Base-by-base conservation (phyloP, 192 early-diverging fungal genomes). In the Diversispora epigaea region DNA sequence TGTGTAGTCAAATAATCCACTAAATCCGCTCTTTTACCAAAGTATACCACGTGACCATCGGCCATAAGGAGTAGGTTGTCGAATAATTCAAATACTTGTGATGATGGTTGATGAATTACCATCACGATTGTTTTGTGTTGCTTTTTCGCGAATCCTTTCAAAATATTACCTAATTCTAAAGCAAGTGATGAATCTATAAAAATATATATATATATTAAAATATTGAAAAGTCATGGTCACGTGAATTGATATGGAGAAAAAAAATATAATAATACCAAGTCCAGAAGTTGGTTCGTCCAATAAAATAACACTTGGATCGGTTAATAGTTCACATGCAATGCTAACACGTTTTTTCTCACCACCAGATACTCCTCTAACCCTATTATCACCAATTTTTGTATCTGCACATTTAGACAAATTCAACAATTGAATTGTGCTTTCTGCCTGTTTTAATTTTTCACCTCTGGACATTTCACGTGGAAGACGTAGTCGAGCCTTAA, bases 61-160 rank as follows among this genome's bases (percentile, higher is more conserved):
- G 86, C 81, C 46, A 93, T 80, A 22, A 93, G 57, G 11, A 92
- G 70, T 17, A 93, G 79, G 40, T 92, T 89, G 74, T 93, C 91
- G 41, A 93, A 88, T 50, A 90, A 65, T 77, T 84, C 70, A 58
- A 91, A 96, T 57, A 94, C 87, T 66, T 93, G 89, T 5, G 90
- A 91, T 52, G 87, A 86, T 21, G 96, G 96, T 80, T 96, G 95
- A 77, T 98, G 96, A 73, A 98, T 94, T 7, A 92, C 94, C 80
- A 94, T 91, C 21, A 98, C 82, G 9, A 95, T 86, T 7, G 83
- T 93, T 82, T 80, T 89, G 83, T 39, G 9, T 43, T 58, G 70
- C 11, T 71, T 39, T 11, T 17, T 14, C 14, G 70, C 56, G 0
- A 71, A n/a, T 56, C 57, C 70, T 58, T 71, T 71, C 19, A 71